phyloP scores from a whole-genome alignment of 1,284 basidiomycete species.

The Ustilago sp. region DNA sequence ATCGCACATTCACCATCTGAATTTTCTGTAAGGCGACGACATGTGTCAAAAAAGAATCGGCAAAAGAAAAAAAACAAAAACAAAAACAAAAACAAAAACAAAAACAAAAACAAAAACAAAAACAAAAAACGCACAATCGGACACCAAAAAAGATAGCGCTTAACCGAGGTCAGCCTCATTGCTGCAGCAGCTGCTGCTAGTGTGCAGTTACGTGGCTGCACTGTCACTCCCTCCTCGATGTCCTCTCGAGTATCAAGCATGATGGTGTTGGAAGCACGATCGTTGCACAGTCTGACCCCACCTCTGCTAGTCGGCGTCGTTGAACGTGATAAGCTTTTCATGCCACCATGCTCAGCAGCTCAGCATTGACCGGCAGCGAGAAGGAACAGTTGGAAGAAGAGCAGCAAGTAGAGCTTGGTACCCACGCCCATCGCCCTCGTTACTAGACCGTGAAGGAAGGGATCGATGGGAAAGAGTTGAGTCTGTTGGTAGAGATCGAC shows the following conservation, averaged over 20 bases:
- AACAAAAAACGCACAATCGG: background rate
- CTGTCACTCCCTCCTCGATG: background rate
- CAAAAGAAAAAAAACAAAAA: background rate
- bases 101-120: no score
- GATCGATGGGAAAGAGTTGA: background rate
- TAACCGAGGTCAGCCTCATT: background rate
- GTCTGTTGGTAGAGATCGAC: background rate
- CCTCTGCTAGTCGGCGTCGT: no score
- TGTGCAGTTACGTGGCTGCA: background rate
- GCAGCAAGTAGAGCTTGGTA: background rate
- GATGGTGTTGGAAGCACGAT: no score
- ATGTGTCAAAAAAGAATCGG: background rate
- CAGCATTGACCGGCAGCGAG: background rate
- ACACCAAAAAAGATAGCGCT: background rate
- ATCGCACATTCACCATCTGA: conserved; percentile 1
- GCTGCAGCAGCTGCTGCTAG: background rate
- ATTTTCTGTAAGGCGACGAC: background rate
- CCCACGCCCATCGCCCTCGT: background rate
- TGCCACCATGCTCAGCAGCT: background rate
- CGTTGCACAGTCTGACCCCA: no score
- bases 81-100: no score
- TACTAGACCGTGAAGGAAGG: background rate
- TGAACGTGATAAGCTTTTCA: background rate
- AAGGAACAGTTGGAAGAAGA: background rate
- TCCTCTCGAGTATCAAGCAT: background rate